These are phyloP conservation scores for Globisporangium nunn DNA, from an alignment of 352 stramenopile species.

Conservation along the genomic window DNA sequence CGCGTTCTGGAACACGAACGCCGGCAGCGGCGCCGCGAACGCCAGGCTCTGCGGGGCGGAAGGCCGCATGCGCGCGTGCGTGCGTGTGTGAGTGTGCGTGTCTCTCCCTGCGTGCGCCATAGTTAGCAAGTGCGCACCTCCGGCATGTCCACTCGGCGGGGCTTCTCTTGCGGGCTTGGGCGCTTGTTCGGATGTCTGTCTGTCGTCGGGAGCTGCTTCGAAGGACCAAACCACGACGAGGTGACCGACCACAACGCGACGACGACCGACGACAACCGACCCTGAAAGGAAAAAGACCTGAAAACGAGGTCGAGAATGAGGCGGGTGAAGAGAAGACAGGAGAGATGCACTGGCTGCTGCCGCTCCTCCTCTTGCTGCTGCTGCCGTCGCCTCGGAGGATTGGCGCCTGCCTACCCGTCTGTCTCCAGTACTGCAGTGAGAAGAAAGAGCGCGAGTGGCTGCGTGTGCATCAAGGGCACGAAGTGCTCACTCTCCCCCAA, in stretches of 20 bases:
- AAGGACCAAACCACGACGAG: neutral
- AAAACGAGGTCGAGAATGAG: no score
- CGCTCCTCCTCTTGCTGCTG: no score
- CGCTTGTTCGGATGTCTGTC: neutral
- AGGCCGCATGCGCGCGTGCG: neutral
- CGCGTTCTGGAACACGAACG: slow-evolving; percentile 60
- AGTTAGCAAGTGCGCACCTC: neutral
- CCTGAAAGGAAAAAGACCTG: no score
- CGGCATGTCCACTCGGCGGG: neutral
- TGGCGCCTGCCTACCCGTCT: no score
- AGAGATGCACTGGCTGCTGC: neutral
- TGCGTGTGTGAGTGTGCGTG: no score
- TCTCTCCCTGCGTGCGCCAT: no score
- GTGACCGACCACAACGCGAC: no score
- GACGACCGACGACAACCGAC: no score
- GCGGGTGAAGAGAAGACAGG: no score
- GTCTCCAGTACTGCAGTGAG: no score
- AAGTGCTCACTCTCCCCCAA: neutral
- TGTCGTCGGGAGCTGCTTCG: neutral
- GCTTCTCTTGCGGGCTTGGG: neutral
- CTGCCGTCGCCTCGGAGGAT: no score
- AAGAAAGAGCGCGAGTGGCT: neutral
- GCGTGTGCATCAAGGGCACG: no score
- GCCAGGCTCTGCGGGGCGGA: slow-evolving; percentile 34
- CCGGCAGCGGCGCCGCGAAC: slow-evolving; percentile 42